Conservation (phyloP, 768 basidiomycete genomes). For the Mycena epipterygia region DNA sequence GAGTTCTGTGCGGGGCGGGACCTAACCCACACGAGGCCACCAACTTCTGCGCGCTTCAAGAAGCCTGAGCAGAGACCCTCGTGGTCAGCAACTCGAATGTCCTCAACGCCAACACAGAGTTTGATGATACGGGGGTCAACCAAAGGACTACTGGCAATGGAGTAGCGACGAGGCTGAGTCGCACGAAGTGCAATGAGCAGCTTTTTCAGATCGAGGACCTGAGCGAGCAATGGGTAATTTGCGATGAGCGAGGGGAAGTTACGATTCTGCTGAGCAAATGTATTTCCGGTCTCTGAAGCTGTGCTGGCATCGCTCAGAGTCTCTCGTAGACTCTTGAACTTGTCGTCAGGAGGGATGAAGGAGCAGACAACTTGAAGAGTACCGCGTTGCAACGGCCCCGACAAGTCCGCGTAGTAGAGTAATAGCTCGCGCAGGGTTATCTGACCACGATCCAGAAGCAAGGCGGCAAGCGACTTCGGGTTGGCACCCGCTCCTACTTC, state of each 20-base stretch:
- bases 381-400: slow-evolving; percentile 26
- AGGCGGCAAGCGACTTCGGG: slow-evolving; percentile 17
- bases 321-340: slow-evolving; percentile 1
- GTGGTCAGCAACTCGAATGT: slow-evolving; percentile 19
- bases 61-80: slow-evolving; percentile 31
- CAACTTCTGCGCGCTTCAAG: slow-evolving; percentile 11
- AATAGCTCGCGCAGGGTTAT: slow-evolving; percentile 28
- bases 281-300: background rate
- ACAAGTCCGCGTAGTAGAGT: slow-evolving; percentile 26
- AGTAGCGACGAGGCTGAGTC: slow-evolving; percentile 30
- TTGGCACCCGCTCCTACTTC: slow-evolving; percentile 18
- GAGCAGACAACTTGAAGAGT: slow-evolving; percentile 6
- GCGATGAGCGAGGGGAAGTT: slow-evolving; percentile 22
- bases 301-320: slow-evolving; percentile 6
- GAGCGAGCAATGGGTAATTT: slow-evolving; percentile 20
- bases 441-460: slow-evolving; percentile 16
- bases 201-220: slow-evolving; percentile 21
- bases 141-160: slow-evolving; percentile 31
- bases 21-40: slow-evolving; percentile 27
- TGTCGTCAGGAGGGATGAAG: slow-evolving; percentile 24
- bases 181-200: slow-evolving; percentile 26
- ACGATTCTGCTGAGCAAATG: slow-evolving; percentile 22
- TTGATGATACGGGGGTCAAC: slow-evolving; percentile 9
- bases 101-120: slow-evolving; percentile 31
- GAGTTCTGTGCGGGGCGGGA: slow-evolving; percentile 17